Evolutionary conservation across 202 grass and related monocot species (phyloP).

Genomic region (Setaria viridis): DNA sequence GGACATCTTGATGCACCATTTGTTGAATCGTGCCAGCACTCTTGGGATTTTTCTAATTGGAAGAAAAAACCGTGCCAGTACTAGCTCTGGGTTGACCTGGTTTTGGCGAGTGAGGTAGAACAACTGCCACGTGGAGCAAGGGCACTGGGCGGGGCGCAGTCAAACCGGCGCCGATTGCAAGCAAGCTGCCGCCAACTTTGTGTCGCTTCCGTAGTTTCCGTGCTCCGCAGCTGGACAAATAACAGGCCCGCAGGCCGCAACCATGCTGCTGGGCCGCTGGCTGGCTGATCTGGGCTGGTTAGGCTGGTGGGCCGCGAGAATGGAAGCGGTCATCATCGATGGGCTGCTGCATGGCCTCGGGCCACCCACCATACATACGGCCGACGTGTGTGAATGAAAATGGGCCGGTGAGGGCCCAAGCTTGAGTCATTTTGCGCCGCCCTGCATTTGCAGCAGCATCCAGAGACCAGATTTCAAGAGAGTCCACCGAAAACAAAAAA

Average conservation of each 20-base stretch:
- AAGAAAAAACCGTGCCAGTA: neutral
- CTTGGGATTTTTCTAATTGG: neutral
- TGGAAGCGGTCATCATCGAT: neutral
- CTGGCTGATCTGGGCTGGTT: no score
- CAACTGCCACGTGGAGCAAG: slow-evolving; percentile 35
- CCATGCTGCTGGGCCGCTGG: no score
- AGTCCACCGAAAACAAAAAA: no score
- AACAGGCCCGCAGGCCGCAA: neutral
- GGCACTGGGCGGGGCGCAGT: neutral
- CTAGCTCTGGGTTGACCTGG: neutral
- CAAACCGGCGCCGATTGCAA: slow-evolving; percentile 11
- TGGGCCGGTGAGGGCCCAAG: no score
- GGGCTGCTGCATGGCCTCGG: neutral
- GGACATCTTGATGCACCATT: slow-evolving; percentile 31
- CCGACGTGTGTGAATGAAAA: no score
- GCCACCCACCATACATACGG: no score
- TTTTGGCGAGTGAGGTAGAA: neutral
- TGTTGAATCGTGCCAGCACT: neutral
- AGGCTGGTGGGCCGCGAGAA: neutral
- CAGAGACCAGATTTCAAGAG: no score
- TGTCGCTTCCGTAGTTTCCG: neutral
- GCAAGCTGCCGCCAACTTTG: neutral
- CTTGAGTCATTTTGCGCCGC: no score
- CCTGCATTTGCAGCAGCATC: no score
- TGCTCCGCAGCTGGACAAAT: neutral